Evolutionary conservation across 2,329 filamentous ascomycete species (phyloP), one percentile per base, ranked within the genome.

Genomic region (Phyllachora maydis): DNA sequence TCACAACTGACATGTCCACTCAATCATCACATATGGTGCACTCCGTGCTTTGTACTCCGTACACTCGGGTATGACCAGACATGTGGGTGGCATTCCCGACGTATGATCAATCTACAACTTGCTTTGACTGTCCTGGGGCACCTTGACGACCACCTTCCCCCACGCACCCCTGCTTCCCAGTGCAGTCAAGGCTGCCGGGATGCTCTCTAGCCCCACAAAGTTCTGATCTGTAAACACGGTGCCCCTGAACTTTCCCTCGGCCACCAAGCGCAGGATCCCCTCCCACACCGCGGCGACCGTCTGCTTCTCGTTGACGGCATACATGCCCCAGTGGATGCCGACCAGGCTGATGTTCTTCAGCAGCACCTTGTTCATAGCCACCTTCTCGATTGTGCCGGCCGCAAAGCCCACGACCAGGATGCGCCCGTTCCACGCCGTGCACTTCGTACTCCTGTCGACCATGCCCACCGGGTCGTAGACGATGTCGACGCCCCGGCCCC

Each of bases 391-490:
- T 23, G 56, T 59, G 0, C 79, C 79, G 0, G 71, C 77, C 1
- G 83, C 82, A 42, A 93, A 95, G 0, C 85, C 85, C 34, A 95
- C 72, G 4, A 95, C 68, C 20, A 93, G 51, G 26, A 95, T 60
- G 8, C 83, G 64, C 2, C 78, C 85, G 45, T 92, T 92, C 83
- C 82, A 95, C 4, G 81, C 76, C 4, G 75, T 78, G 51, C 85
- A 93, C 50, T 91, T 92, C 35, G 83, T 77, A 35, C 72, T 81
- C 41, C 69, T 63, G 34, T 90, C 81, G 23, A 93, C 78, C 42
- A 93, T 52, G 1, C 85, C 85, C 1, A 95, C 85, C 8, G 85
- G 82, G 45, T 95, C 85, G 51, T 81, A 95, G 12, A 95, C 83
- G 24, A 95, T 79, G 47, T 95, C 83, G 11, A 92, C 83, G 8